These are phyloP conservation scores for Eucalyptus regnans DNA, from an alignment of 345 rosid species.

Conservation along the genomic window DNA sequence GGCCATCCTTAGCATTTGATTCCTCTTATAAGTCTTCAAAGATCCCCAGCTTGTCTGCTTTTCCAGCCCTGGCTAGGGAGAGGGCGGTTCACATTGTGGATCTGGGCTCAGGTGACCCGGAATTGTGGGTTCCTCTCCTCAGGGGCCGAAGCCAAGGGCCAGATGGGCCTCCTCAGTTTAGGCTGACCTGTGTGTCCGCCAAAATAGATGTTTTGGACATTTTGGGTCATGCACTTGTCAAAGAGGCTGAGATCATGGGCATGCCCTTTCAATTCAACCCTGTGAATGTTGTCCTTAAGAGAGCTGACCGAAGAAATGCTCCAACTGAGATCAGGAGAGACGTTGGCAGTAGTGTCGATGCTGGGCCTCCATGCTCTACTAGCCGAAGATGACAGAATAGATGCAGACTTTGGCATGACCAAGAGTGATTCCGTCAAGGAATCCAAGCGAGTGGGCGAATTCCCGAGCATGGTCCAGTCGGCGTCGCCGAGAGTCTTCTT, in stretches of 20 bases:
- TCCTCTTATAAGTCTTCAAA: not conserved
- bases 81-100: slow-evolving; percentile 27
- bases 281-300: slow-evolving; percentile 3
- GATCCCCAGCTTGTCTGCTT: not conserved
- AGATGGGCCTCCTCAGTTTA: slow-evolving; percentile 18
- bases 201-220: slow-evolving; percentile 9
- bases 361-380: slow-evolving; percentile 28
- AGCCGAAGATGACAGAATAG: slow-evolving; percentile 38
- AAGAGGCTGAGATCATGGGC: slow-evolving; percentile 26
- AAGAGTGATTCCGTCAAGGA: slow-evolving; percentile 7
- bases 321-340: slow-evolving; percentile 19
- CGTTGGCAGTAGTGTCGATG: slow-evolving; percentile 27
- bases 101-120: slow-evolving; percentile 23
- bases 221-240: slow-evolving; percentile 15
- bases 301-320: slow-evolving; percentile 23
- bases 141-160: slow-evolving; percentile 10
- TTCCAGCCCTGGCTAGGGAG: not conserved
- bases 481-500: slow-evolving; percentile 18
- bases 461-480: slow-evolving; percentile 12
- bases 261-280: slow-evolving; percentile 35
- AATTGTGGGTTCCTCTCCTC: slow-evolving; percentile 24
- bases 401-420: slow-evolving; percentile 23
- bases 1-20: not conserved
- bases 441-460: slow-evolving; percentile 17
- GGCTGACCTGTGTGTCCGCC: slow-evolving; percentile 15